Base-by-base conservation (phyloP, 352 stramenopile genomes). In the Phytophthora sp. region DNA sequence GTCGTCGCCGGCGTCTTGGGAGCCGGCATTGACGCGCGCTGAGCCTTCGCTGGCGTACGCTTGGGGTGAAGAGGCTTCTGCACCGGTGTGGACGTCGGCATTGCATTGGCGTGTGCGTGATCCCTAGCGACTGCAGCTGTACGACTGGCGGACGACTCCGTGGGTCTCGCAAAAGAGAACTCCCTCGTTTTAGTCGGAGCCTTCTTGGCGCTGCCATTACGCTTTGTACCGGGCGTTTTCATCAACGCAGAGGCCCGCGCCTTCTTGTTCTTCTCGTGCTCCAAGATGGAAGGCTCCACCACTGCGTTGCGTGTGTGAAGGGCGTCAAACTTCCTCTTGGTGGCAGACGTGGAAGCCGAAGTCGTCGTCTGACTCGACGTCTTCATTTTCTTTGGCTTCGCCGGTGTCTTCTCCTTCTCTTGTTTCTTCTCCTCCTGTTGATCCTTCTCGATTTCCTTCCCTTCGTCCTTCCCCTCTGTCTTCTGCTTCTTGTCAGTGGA, bases 141-240 rank as follows among this genome's bases (percentile, higher is more conserved):
- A 9, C 71, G 71, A 24, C 54, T 64, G 3, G 66, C 57, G 13
- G 71, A 79, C 16, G 71, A 79, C 20, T 33, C 57, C 1, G 71
- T 79, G 3, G 71, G 66, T 63, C 71, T 58, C 1, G 71, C 71
- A 29, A 79, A 79, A 15, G 71, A 70, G 27, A 79, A 79, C 0
- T 74, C 69, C 8, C 38, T 61, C 30, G 60, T 16, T 15, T 66
- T 73, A 9, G 23, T 65, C 11, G 27, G 21, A 7, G 26, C 12
- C 35, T 47, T 57, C 45, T 67, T 73, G 16, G 56, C 13, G 7
- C 20, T 26, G 31, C 31, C 5, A 33, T 53, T 55, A 4, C 11
- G 4, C 29, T 63, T 75, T 2, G 42, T 45, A 51, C 27, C 35
- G 0, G 54, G 30, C 12, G 55, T 46, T 38, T 58, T 67, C 54